These are phyloP conservation scores for Ophiostoma sp. DNA, from an alignment of 2,329 filamentous ascomycete species.

Conservation along the genomic window DNA sequence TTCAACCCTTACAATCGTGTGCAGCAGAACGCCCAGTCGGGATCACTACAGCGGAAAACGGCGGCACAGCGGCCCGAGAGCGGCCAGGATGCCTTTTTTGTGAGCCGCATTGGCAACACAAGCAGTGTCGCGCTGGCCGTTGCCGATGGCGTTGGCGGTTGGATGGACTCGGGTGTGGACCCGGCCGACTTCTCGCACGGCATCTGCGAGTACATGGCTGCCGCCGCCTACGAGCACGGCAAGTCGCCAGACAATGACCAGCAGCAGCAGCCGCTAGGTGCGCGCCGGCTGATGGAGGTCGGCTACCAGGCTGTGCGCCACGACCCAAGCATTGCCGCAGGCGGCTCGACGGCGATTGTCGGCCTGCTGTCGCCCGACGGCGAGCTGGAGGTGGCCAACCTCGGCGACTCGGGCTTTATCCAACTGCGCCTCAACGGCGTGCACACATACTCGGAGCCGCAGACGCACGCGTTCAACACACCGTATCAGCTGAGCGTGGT, in stretches of 20 bases:
- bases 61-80: constrained; percentile 59
- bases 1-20: constrained; percentile 63
- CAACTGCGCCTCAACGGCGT: constrained; percentile 82
- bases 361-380: constrained; percentile 70
- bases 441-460: constrained; percentile 73
- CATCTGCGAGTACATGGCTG: constrained; percentile 88
- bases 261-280: constrained; percentile 44
- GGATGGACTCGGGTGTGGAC: constrained; percentile 87
- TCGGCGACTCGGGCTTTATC: constrained; percentile 92
- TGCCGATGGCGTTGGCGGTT: constrained; percentile 92
- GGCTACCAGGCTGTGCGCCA: constrained; percentile 78
- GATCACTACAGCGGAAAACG: constrained; percentile 38
- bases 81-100: constrained; percentile 95
- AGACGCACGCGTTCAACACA: constrained; percentile 97
- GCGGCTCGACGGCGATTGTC: constrained; percentile 90
- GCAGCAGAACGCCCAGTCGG: constrained; percentile 40
- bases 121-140: constrained; percentile 77
- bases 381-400: constrained; percentile 78
- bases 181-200: constrained; percentile 93
- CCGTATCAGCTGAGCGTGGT: constrained; percentile 91
- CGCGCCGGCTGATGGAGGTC: constrained; percentile 68
- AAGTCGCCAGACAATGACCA: constrained; percentile 27
- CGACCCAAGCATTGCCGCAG: constrained; percentile 68
- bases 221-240: constrained; percentile 58
- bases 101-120: constrained; percentile 68